Evolutionary conservation across 352 stramenopile genomes (phyloP), one percentile per base, ranked within the genome.

Genomic region (Phytopythium cucurbitacearum): DNA sequence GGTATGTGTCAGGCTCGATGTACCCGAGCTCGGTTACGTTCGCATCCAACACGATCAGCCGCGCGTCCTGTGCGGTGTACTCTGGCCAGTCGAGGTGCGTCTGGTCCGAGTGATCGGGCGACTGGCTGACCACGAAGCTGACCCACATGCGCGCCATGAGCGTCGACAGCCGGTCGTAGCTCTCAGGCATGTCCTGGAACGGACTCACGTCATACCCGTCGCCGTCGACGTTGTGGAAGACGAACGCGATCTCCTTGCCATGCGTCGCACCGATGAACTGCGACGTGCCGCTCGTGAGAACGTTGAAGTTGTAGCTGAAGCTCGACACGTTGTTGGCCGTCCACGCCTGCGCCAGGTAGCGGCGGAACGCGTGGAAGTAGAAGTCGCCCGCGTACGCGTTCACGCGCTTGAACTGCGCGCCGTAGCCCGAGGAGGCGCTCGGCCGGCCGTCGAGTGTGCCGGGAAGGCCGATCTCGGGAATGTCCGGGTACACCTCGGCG

Each of bases 141-240:
- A 48, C 51, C 62, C 62, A 70, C 62, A 64, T 70, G 40, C 62
- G 63, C 15, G 63, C 51, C 63, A 71, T 67, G n/a, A 67, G 44
- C 8, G 34, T 51, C 3, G 59, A 54, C 11, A 65, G 47, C 36
- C 57, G 54, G 16, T 51, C 53, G 51, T 59, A 59, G 34, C 32
- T 57, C 15, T 65, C 51, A 0, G 62, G 58, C 35, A 52, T 48
- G 32, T 56, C 39, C 21, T 59, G 34, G 58, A 70, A 70, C 46
- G 62, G 62, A 7, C 64, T 57, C 38, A 36, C 51, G 4, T 52
- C 53, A 42, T 70, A 70, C 4, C 59, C 59, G 32, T 67, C 50
- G 37, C 59, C 63, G 0, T 40, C 11, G n/a, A 66, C 37, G 55
- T 70, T 70, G 58, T 70, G 57, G 32, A 70, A 67, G 13, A 70